Percentiles rank a stretch among this genome's conserved stretches.
phyloP scores from a whole-genome alignment of 257 asterid species.

The Sherardia arvensis region DNA sequence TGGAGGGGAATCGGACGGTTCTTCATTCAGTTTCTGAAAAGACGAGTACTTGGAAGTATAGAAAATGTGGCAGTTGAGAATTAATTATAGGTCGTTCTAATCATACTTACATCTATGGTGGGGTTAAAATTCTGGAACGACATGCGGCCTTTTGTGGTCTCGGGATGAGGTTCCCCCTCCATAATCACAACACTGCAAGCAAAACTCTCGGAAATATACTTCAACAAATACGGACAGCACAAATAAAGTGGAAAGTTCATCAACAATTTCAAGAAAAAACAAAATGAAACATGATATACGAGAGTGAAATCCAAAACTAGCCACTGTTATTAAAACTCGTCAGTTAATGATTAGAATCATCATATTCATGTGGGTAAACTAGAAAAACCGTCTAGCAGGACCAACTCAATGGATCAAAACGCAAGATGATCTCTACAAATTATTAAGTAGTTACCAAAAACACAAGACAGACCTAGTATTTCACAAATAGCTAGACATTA shows the following conservation, averaged over 20 bases:
- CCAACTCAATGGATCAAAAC: not conserved
- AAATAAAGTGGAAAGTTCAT: constrained; percentile 1
- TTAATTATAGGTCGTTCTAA: constrained; percentile 15
- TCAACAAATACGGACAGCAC: not conserved
- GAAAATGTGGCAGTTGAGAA: constrained; percentile 7
- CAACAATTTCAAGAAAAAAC: not conserved
- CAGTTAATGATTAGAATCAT: not conserved
- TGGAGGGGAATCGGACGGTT: constrained; percentile 31
- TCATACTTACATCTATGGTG: constrained; percentile 80
- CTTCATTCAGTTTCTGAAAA: constrained; percentile 69
- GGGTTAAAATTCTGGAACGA: constrained; percentile 90
- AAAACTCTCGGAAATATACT: constrained; percentile 14
- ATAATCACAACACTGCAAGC: constrained; percentile 61
- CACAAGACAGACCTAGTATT: not conserved
- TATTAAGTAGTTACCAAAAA: not conserved
- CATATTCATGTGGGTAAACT: not conserved
- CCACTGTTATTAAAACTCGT: not conserved
- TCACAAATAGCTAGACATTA: not conserved
- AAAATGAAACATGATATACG: not conserved
- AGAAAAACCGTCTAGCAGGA: not conserved
- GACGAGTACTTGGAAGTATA: constrained; percentile 9
- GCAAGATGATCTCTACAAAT: not conserved
- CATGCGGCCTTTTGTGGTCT: constrained; percentile 72
- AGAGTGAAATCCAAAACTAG: not conserved
- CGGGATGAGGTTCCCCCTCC: constrained; percentile 92